Conservation (phyloP, 1,284 basidiomycete genomes). For the Leucoagaricus sp. region DNA sequence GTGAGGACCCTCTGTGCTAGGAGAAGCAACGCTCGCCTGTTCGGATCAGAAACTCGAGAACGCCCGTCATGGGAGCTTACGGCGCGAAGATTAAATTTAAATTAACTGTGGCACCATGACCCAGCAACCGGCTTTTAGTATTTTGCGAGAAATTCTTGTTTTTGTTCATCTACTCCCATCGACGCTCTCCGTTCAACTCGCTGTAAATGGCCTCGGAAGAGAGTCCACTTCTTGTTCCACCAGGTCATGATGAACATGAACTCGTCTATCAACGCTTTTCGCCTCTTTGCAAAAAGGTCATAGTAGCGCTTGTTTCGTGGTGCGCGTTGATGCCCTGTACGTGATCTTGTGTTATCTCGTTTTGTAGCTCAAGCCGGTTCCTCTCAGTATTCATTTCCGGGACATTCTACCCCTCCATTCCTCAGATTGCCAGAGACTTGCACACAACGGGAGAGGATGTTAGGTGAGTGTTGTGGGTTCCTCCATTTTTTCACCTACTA, state of each 20-base stretch:
- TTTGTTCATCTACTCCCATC: too few species aligned
- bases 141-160: too few species aligned
- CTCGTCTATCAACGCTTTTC: constrained; percentile 15
- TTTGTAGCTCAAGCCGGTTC: too few species aligned
- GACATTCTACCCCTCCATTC: constrained; percentile 30
- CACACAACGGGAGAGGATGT: constrained; percentile 11
- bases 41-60: too few species aligned
- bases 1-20: too few species aligned
- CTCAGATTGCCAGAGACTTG: constrained; percentile 17
- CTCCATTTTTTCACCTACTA: not conserved
- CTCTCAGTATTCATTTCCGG: constrained; percentile 63
- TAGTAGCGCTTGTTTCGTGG: constrained; percentile 11
- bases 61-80: too few species aligned
- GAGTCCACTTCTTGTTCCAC: not conserved
- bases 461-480: not conserved
- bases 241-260: constrained; percentile 2
- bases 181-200: too few species aligned
- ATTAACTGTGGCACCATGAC: too few species aligned
- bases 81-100: too few species aligned
- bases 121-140: too few species aligned
- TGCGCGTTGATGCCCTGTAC: constrained; percentile 14
- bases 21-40: too few species aligned
- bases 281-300: constrained; percentile 6
- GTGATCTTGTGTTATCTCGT: too few species aligned
- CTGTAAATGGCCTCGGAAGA: constrained; percentile 10